Evolutionary conservation across 2,329 filamentous ascomycete genomes (phyloP).

Genomic region (Aspergillus luchuensis): DNA sequence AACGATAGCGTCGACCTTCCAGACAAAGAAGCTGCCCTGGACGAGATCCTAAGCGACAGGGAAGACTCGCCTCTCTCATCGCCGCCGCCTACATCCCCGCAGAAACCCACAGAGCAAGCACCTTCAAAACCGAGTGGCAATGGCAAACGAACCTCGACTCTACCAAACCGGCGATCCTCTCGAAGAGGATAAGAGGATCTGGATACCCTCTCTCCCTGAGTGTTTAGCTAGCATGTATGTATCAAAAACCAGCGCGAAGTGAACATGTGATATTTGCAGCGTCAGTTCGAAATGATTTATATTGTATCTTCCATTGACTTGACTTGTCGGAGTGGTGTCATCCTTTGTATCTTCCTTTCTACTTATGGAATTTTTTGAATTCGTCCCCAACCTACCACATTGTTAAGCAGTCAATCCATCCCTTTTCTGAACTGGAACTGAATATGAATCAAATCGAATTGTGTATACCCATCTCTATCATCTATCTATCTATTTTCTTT

Average conservation of each 20-base stretch:
- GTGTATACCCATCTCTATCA: slow-evolving; percentile 8
- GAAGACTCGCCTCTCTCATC: slow-evolving; percentile 13
- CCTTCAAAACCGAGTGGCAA: slow-evolving; percentile 11
- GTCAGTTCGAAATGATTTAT: no score
- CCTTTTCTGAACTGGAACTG: neutral
- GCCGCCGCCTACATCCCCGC: slow-evolving; percentile 15
- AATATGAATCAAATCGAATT: neutral
- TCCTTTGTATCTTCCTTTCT: neutral
- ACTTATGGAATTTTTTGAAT: neutral
- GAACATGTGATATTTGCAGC: neutral
- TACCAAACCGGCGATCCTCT: slow-evolving; percentile 25
- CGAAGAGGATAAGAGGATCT: slow-evolving; percentile 19
- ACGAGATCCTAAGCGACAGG: slow-evolving; percentile 1
- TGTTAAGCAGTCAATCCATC: neutral
- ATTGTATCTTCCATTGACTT: no score
- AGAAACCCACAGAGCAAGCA: slow-evolving; percentile 6
- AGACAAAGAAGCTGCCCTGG: slow-evolving; percentile 7
- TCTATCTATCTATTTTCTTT: neutral
- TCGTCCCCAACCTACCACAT: neutral
- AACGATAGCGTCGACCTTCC: slow-evolving; percentile 16
- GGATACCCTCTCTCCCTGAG: no score
- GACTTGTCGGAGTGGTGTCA: neutral
- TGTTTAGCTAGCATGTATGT: slow-evolving; percentile 3
- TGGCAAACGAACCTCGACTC: slow-evolving; percentile 16
- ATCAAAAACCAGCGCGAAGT: neutral